phyloP scores from a whole-genome alignment of 202 grass and related monocot genomes.

The Elaeis oleifera region DNA sequence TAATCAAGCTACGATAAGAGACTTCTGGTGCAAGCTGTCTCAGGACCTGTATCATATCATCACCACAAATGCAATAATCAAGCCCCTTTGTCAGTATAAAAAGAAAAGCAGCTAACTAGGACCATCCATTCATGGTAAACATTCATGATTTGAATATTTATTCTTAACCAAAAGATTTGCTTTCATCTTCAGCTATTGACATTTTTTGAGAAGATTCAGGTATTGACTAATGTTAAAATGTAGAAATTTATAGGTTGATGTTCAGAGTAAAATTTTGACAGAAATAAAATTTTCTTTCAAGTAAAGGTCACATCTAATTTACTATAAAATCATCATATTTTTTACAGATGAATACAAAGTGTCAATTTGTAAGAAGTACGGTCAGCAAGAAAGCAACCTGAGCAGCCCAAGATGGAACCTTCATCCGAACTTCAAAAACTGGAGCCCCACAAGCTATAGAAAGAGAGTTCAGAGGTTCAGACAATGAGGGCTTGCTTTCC shows the following conservation, averaged over 20 bases:
- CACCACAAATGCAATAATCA: constrained; percentile 4
- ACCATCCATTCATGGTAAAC: neutral
- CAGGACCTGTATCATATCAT: constrained; percentile 50
- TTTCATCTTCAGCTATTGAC: neutral
- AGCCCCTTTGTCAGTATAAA: neutral
- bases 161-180: neutral
- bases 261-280: too few species aligned
- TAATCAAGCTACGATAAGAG: constrained; percentile 73
- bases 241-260: neutral
- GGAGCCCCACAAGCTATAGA: constrained; percentile 72
- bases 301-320: too few species aligned
- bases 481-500: constrained; percentile 32
- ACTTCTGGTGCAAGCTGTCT: constrained; percentile 76
- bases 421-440: constrained; percentile 86
- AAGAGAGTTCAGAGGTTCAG: constrained; percentile 55
- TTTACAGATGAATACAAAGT: too few species aligned
- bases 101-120: neutral
- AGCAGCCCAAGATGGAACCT: constrained; percentile 83
- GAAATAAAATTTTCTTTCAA: too few species aligned
- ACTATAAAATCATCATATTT: too few species aligned
- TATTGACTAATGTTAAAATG: neutral
- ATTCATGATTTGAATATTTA: neutral
- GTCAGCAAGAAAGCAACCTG: constrained; percentile 53
- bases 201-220: too few species aligned
- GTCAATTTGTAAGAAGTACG: too few species aligned